Evolutionary conservation across 179 eudicot species (phyloP).

Genomic region (Beta lomatogona): DNA sequence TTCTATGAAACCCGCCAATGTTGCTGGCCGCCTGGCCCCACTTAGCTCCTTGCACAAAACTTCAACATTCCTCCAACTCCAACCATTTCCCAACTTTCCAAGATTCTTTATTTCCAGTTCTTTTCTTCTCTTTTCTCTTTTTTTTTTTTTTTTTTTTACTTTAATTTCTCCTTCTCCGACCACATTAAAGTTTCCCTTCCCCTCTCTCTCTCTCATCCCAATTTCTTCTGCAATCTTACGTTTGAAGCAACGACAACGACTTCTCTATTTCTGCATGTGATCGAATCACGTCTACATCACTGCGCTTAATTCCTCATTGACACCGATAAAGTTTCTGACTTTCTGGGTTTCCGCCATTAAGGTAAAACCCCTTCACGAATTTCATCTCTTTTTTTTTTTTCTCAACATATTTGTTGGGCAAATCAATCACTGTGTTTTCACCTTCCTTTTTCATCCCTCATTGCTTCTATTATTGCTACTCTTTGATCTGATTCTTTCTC

Average conservation of each 20-base stretch:
- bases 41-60: neutral
- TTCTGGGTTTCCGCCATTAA: too few relatives aligned
- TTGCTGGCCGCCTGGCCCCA: neutral
- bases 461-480: neutral
- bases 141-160: neutral
- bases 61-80: slow-evolving; percentile 18
- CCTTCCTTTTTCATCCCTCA: neutral
- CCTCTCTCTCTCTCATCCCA: slow-evolving; percentile 6
- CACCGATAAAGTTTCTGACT: too few relatives aligned
- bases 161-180: neutral
- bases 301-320: too few relatives aligned
- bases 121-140: neutral
- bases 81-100: neutral
- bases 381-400: slow-evolving; percentile 9
- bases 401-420: slow-evolving; percentile 12
- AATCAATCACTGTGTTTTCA: neutral
- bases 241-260: neutral
- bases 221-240: neutral
- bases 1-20: slow-evolving; percentile 3
- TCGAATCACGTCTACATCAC: too few relatives aligned
- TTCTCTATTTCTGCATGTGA: too few relatives aligned
- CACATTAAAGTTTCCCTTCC: neutral
- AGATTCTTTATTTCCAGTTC: neutral
- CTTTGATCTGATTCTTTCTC: neutral
- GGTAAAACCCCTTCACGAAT: neutral